These are phyloP conservation scores for Solanum chilense DNA, from an alignment of 257 asterid species.

Conservation along the genomic window DNA sequence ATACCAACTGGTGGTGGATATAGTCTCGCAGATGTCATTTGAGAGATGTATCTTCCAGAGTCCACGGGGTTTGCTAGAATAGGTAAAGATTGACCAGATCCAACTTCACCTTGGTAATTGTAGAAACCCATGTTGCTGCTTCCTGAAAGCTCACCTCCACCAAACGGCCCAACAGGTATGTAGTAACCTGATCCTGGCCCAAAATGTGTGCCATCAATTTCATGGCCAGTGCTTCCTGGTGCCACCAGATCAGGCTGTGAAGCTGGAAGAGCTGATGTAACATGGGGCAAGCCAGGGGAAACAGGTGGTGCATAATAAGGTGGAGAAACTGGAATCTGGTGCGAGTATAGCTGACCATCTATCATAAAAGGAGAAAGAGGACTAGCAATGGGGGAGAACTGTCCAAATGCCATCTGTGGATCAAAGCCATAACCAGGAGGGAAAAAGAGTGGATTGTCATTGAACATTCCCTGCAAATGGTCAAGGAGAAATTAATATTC, in stretches of 20 bases:
- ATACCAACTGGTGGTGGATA: slow-evolving; percentile 84
- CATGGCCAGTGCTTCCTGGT: slow-evolving; percentile 70
- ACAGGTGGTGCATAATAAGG: slow-evolving; percentile 64
- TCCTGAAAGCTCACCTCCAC: slow-evolving; percentile 81
- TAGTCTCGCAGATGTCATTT: slow-evolving; percentile 63
- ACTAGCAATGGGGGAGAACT: slow-evolving; percentile 82
- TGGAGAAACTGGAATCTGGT: slow-evolving; percentile 69
- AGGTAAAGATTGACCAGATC: slow-evolving; percentile 58
- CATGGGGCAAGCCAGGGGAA: slow-evolving; percentile 87
- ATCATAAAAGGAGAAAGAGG: slow-evolving; percentile 83
- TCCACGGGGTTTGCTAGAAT: slow-evolving; percentile 57
- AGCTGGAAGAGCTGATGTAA: slow-evolving; percentile 48
- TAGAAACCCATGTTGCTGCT: slow-evolving; percentile 65
- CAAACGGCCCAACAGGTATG: slow-evolving; percentile 77
- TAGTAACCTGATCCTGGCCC: slow-evolving; percentile 82
- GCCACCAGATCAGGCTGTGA: slow-evolving; percentile 68
- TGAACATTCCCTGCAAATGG: slow-evolving; percentile 73
- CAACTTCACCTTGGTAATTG: slow-evolving; percentile 68
- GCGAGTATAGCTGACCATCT: slow-evolving; percentile 91
- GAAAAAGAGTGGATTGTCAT: slow-evolving; percentile 59
- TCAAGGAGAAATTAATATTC: slow-evolving; percentile 11
- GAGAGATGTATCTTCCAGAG: slow-evolving; percentile 68
- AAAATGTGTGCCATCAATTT: slow-evolving; percentile 56
- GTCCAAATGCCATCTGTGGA: slow-evolving; percentile 89
- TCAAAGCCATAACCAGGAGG: slow-evolving; percentile 88